These are phyloP conservation scores for Rubroboletus pulcherrimus DNA, from an alignment of 768 basidiomycete species.

Conservation along the genomic window DNA sequence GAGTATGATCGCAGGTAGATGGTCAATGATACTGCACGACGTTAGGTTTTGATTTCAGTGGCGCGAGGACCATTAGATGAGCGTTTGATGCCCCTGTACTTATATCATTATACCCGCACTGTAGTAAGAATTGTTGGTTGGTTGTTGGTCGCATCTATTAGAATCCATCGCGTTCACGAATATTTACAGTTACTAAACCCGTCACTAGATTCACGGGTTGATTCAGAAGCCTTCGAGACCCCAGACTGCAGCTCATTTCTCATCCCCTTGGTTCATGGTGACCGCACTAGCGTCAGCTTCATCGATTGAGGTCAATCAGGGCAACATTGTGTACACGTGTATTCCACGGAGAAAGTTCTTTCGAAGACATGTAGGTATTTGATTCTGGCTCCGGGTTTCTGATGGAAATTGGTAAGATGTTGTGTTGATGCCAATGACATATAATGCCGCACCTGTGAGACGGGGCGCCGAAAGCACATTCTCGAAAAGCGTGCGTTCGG, in stretches of 20 bases:
- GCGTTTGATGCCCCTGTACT: not conserved
- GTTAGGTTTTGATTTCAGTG: not conserved
- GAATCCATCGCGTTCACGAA: not conserved
- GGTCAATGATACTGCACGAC: not conserved
- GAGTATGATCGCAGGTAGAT: not conserved
- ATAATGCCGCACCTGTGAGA: not conserved
- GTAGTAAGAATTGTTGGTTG: constrained; percentile 1
- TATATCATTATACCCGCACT: not conserved
- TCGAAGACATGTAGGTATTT: constrained; percentile 1
- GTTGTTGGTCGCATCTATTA: not conserved
- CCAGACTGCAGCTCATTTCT: not conserved
- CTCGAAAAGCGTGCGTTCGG: not conserved
- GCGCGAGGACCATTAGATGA: not conserved
- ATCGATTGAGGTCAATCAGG: not conserved
- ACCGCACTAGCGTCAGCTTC: not conserved
- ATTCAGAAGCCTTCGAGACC: not conserved
- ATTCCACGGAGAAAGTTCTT: constrained; percentile 15
- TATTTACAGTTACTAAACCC: not conserved
- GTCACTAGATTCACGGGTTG: not conserved
- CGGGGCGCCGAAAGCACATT: not conserved
- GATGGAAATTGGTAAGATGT: constrained; percentile 8
- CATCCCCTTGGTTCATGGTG: not conserved
- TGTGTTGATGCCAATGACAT: not conserved
- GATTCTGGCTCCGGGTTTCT: constrained; percentile 9
- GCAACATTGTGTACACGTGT: not conserved